These are phyloP conservation scores for Pisolithus thermaeus DNA, from an alignment of 1,284 basidiomycete species.

Conservation along the genomic window DNA sequence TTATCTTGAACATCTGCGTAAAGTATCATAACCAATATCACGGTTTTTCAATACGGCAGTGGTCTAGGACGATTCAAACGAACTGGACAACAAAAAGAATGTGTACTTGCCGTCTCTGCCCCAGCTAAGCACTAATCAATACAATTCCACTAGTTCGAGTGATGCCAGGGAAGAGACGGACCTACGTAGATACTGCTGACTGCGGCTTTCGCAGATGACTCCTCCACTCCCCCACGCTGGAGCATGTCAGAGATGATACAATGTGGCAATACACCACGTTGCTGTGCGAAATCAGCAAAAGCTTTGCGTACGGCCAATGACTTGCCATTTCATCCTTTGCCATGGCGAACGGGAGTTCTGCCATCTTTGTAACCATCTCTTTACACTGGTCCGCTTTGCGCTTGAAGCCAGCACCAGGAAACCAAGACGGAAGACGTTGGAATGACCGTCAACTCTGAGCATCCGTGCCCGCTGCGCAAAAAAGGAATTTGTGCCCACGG, in stretches of 20 bases:
- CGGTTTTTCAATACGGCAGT: conserved; percentile 15
- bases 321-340: background rate
- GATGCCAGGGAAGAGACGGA: background rate
- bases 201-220: background rate
- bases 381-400: background rate
- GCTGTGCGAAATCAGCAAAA: background rate
- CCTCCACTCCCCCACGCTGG: background rate
- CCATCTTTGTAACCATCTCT: background rate
- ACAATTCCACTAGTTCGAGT: background rate
- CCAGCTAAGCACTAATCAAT: background rate
- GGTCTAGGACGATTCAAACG: conserved; percentile 6
- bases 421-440: conserved; percentile 1
- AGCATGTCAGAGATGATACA: background rate
- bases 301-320: too few relatives aligned
- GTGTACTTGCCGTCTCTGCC: conserved; percentile 1
- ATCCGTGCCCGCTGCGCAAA: background rate
- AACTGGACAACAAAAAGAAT: background rate
- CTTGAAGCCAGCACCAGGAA: conserved; percentile 2
- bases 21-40: conserved; percentile 30
- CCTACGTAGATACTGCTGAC: background rate
- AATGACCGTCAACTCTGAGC: background rate
- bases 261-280: background rate
- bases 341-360: background rate
- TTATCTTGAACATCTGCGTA: conserved; percentile 26
- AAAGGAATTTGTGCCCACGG: background rate